Evolutionary conservation across 2,329 filamentous ascomycete genomes (phyloP).

Genomic region (Lachnellula suecica): DNA sequence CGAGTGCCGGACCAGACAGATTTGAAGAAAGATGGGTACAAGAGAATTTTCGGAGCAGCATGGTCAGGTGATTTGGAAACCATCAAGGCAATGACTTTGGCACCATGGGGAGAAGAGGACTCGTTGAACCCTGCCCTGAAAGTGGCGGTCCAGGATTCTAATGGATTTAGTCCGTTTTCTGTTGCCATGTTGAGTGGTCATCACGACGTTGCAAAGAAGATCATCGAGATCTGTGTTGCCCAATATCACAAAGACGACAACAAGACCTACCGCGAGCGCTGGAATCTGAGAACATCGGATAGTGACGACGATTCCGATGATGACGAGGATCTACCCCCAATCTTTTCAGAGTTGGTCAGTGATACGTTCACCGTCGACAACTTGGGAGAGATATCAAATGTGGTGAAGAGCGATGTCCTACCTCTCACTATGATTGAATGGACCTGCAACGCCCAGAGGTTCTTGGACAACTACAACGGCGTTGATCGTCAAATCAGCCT

Average conservation of each 20-base stretch:
- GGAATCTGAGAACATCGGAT: conserved; percentile 44
- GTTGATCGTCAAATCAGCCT: conserved; percentile 10
- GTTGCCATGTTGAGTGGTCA: conserved; percentile 69
- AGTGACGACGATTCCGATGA: conserved; percentile 31
- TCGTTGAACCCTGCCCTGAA: conserved; percentile 59
- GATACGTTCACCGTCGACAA: conserved; percentile 75
- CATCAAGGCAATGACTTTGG: conserved; percentile 64
- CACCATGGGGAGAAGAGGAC: conserved; percentile 49
- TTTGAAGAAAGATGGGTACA: conserved; percentile 55
- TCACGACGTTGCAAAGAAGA: conserved; percentile 57
- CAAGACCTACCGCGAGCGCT: conserved; percentile 22
- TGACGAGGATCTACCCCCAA: conserved; percentile 36
- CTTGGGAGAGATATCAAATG: conserved; percentile 65
- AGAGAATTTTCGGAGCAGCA: conserved; percentile 70
- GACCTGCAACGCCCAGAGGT: conserved; percentile 33
- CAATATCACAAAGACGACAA: conserved; percentile 60
- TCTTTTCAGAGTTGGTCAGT: conserved; percentile 58
- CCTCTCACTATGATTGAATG: conserved; percentile 53
- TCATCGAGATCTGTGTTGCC: conserved; percentile 68
- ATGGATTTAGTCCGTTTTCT: conserved; percentile 54
- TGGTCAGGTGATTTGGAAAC: conserved; percentile 68
- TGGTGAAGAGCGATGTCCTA: conserved; percentile 63
- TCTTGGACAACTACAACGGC: conserved; percentile 27
- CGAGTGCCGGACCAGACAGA: conserved; percentile 46
- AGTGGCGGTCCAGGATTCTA: conserved; percentile 56